Conservation (phyloP, 257 asterid genomes). For the Avicennia marina region DNA sequence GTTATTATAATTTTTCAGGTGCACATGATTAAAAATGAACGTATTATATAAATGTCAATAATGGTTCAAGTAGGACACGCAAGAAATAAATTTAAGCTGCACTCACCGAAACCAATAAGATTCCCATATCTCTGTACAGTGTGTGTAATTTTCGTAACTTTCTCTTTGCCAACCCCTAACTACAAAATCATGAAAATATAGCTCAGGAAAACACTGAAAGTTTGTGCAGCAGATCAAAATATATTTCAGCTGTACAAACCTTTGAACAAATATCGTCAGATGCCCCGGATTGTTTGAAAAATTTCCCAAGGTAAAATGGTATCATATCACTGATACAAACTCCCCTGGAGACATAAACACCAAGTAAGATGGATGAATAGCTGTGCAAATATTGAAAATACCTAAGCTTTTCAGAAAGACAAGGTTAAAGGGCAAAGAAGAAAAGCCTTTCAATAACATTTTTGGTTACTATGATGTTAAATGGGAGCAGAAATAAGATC, state of each 20-base stretch:
- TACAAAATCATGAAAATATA: conserved; percentile 24
- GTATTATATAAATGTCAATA: neutral
- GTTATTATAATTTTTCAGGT: too few relatives aligned
- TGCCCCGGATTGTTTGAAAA: conserved; percentile 64
- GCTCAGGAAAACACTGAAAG: conserved; percentile 9
- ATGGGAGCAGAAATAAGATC: too few relatives aligned
- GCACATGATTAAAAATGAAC: too few relatives aligned
- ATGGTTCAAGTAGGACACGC: neutral
- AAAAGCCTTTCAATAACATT: too few relatives aligned
- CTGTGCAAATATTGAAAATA: conserved; percentile 2
- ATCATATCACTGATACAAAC: conserved; percentile 91
- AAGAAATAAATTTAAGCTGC: conserved; percentile 6
- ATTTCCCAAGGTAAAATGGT: conserved; percentile 81
- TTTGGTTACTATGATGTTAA: too few relatives aligned
- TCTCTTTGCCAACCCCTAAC: conserved; percentile 77
- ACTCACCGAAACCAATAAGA: conserved; percentile 87
- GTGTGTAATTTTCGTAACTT: conserved; percentile 49
- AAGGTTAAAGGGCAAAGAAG: neutral
- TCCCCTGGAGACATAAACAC: conserved; percentile 49
- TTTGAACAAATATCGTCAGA: conserved; percentile 61
- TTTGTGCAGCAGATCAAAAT: conserved; percentile 9
- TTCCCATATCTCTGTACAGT: conserved; percentile 70
- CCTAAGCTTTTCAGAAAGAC: neutral
- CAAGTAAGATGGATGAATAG: neutral
- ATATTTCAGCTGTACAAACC: conserved; percentile 40